A percentile compares a stretch with the other conserved stretches of the same genome.
phyloP scores from a whole-genome alignment of 805 yeast genomes.

The Wickerhamomyces silvicola region DNA sequence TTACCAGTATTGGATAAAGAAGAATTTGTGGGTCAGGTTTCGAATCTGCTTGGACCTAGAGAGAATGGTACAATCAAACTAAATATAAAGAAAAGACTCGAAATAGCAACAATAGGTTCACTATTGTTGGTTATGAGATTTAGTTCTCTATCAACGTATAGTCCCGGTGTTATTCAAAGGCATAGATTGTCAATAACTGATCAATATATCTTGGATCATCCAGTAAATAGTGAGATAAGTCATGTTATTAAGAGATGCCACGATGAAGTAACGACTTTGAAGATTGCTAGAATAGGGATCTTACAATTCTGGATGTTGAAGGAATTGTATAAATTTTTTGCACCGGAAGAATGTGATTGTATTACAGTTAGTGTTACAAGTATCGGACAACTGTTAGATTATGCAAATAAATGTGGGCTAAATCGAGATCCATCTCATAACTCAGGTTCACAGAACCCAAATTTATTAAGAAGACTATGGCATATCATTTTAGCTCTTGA shows the following conservation, averaged over 20 bases:
- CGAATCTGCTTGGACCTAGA: conserved; percentile 14
- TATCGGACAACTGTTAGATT: conserved; percentile 17
- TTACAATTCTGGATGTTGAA: conserved; percentile 17
- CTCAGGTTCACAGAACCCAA: background rate
- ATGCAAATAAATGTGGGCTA: conserved; percentile 15
- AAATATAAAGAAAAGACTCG: conserved; percentile 12
- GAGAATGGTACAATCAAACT: conserved; percentile 1
- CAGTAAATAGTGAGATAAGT: conserved; percentile 8
- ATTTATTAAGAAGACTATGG: conserved; percentile 22
- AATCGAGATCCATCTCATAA: conserved; percentile 16
- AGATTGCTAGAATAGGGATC: conserved; percentile 7
- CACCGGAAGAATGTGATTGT: conserved; percentile 23
- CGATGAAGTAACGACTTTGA: conserved; percentile 11
- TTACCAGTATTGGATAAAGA: conserved; percentile 16
- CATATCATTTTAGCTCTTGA: conserved; percentile 14
- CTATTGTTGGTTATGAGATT: conserved; percentile 19
- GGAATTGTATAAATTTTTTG: conserved; percentile 10
- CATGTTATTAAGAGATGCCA: conserved; percentile 9
- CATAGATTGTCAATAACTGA: conserved; percentile 6
- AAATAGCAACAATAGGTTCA: conserved; percentile 15
- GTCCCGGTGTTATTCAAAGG: conserved; percentile 7
- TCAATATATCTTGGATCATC: conserved; percentile 15
- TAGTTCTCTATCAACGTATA: conserved; percentile 15
- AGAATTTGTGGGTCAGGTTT: conserved; percentile 10
- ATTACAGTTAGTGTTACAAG: conserved; percentile 10